These are phyloP conservation scores for Tolypocladium pustulatum DNA, from an alignment of 2,329 filamentous ascomycete genomes.

Conservation along the genomic window DNA sequence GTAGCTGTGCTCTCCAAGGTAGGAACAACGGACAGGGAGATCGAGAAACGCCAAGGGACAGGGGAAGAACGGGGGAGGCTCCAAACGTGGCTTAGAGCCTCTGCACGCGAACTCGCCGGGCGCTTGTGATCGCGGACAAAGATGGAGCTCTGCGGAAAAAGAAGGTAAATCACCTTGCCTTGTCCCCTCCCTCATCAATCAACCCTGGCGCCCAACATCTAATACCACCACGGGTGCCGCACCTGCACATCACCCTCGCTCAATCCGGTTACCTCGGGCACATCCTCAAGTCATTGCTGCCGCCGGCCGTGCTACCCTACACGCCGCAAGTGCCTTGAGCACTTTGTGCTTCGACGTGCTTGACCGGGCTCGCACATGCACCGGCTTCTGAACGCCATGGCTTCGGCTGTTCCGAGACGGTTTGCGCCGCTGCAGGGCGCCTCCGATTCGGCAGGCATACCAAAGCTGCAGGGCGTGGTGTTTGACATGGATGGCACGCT, in stretches of 20 bases:
- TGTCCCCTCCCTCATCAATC: neutral
- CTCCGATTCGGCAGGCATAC: slow-evolving; percentile 15
- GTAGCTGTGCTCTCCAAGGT: too few species aligned
- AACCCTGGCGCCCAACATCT: neutral
- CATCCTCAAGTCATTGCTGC: neutral
- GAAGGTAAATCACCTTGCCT: neutral
- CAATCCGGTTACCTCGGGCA: neutral
- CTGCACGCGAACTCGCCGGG: neutral
- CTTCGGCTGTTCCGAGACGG: slow-evolving; percentile 26
- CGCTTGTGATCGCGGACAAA: neutral
- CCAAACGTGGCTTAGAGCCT: neutral
- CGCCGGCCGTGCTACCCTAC: neutral
- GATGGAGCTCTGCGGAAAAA: neutral
- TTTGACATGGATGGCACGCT: slow-evolving; percentile 96
- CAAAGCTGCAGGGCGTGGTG: slow-evolving; percentile 50
- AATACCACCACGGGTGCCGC: neutral
- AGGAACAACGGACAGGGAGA: neutral
- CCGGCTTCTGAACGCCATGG: slow-evolving; percentile 27
- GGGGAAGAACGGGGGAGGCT: neutral
- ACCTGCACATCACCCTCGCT: neutral
- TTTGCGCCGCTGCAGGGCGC: slow-evolving; percentile 46
- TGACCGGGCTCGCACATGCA: neutral
- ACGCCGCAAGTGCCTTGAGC: neutral
- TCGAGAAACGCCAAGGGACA: neutral
- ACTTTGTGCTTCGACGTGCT: neutral